These are phyloP conservation scores for Leccinum incarnatum DNA, from an alignment of 768 basidiomycete genomes.

Conservation along the genomic window DNA sequence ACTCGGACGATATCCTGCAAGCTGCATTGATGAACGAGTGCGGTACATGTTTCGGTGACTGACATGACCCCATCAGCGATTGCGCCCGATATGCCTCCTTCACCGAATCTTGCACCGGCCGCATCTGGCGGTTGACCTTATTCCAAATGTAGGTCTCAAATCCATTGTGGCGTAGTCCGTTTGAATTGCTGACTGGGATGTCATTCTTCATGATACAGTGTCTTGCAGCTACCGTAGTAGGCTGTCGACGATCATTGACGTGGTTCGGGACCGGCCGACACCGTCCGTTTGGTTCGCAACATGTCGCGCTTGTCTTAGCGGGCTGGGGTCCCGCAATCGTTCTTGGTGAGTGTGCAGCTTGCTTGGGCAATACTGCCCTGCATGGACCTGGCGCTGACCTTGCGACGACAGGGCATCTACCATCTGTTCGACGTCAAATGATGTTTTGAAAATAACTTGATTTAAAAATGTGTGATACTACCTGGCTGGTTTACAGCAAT, in stretches of 20 bases:
- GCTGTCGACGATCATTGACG: slow-evolving; percentile 52
- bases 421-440: slow-evolving; percentile 38
- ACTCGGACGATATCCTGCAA: slow-evolving; percentile 6
- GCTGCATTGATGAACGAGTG: neutral
- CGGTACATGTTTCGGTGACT: neutral
- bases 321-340: slow-evolving; percentile 60
- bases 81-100: neutral
- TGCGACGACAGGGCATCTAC: slow-evolving; percentile 33
- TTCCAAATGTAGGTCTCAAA: slow-evolving; percentile 47
- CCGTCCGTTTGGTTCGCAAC: slow-evolving; percentile 64
- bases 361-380: neutral
- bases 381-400: neutral
- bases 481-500: neutral
- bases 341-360: slow-evolving; percentile 40
- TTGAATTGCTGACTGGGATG: neutral
- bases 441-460: slow-evolving; percentile 31
- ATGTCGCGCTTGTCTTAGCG: slow-evolving; percentile 55
- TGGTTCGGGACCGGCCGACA: slow-evolving; percentile 32
- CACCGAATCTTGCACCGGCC: slow-evolving; percentile 35
- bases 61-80: slow-evolving; percentile 5
- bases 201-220: slow-evolving; percentile 39
- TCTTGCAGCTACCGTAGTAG: slow-evolving; percentile 33
- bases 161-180: neutral
- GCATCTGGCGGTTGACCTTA: slow-evolving; percentile 49
- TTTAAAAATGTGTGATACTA: neutral